These are phyloP conservation scores for Carex arenaria DNA, from an alignment of 202 grass and related monocot genomes.

Conservation along the genomic window DNA sequence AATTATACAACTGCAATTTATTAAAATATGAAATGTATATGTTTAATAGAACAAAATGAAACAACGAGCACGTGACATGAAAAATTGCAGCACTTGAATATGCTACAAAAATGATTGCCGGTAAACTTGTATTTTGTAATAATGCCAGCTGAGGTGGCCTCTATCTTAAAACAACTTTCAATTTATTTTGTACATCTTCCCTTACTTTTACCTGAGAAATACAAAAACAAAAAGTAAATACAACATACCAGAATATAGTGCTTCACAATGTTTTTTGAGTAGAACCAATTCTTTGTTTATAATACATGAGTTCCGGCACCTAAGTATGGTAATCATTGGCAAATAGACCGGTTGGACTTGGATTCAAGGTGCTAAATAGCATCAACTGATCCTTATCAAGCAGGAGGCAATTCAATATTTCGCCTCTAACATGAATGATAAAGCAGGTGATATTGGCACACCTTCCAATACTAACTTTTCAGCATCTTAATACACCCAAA, in stretches of 20 bases:
- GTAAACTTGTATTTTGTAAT: background rate
- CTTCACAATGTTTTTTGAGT: background rate
- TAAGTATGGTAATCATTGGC: background rate
- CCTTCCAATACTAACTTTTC: background rate
- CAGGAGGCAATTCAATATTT: background rate
- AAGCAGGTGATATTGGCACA: background rate
- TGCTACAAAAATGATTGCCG: slow-evolving; percentile 1
- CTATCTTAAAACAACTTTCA: slow-evolving; percentile 77
- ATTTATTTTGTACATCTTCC: slow-evolving; percentile 74
- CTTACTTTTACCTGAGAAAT: slow-evolving; percentile 68
- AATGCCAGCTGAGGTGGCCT: background rate
- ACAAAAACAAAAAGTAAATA: slow-evolving; percentile 16
- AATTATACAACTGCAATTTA: background rate
- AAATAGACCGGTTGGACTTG: background rate
- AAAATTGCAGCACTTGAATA: background rate
- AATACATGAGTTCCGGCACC: background rate
- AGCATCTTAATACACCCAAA: background rate
- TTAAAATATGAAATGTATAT: background rate
- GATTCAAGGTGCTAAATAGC: background rate
- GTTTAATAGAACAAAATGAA: slow-evolving; percentile 9
- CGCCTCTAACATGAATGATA: background rate
- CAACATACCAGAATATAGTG: background rate
- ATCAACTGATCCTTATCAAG: background rate
- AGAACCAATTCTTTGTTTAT: background rate
- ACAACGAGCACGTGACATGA: background rate